Evolutionary conservation across 345 rosid genomes (phyloP), one percentile per base, ranked within the genome.

Genomic region (Firmiana major): DNA sequence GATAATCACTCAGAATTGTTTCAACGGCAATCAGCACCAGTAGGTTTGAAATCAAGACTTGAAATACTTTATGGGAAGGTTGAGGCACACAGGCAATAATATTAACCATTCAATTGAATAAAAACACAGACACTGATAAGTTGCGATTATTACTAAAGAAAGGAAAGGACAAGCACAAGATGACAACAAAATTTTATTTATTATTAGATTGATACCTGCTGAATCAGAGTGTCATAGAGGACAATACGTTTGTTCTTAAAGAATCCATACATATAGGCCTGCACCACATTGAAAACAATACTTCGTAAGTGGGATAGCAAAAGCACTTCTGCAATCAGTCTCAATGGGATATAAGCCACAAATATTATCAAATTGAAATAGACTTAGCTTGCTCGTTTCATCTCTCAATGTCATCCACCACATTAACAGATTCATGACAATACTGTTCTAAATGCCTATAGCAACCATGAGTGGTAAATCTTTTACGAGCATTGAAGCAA

Each of bases 261-360:
- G 86, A 97, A 97, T 60, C 99, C 99, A 84, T 97, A 97, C 99
- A 97, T 94, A 68, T 97, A 97, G 63, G 99, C 99, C 99, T 97
- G 93, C 82, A 60, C 46, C 24, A 63, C 55, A 65, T 77, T 51
- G 46, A 71, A 85, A 58, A 73, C 75, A 31, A 75, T 60, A 70
- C 80, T 62, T 72, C 54, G 55, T 58, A 17, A 63, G 21, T 59
- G 45, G 26, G 45, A 31, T 71, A 10, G 31, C 0, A 34, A 51
- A 34, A 19, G 16, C 60, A 71, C 19, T 51, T 71, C 19, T 51
- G 45, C 45, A 71, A 71, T 71, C 17, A 10, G 36, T 71, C 28
- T 9, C 24, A 28, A 4, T 28, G 42, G 9, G 59, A 70, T 16
- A 17, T 15, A 48, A 70, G 42, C 31, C n/a, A 9, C 1, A 0